Evolutionary conservation across 768 basidiomycete species (phyloP).

Genomic region (Megacollybia marginata): DNA sequence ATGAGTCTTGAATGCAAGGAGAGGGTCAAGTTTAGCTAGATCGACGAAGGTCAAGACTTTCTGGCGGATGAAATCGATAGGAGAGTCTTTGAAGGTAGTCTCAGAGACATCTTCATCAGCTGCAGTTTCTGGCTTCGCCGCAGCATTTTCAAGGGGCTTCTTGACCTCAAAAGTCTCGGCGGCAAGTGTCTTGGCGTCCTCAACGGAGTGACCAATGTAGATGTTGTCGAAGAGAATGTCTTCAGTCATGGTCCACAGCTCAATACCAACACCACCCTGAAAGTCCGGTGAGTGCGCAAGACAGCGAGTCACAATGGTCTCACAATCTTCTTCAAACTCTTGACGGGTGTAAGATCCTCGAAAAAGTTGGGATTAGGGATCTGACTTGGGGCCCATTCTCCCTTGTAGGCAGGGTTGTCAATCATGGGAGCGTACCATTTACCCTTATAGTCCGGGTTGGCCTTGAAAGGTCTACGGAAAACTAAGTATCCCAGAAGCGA

Average conservation of each 20-base stretch:
- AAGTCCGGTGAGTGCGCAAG: slow-evolving; percentile 1
- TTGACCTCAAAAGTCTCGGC: slow-evolving; percentile 89
- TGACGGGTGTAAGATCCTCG: slow-evolving; percentile 78
- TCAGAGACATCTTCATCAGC: slow-evolving; percentile 40
- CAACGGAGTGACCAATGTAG: slow-evolving; percentile 84
- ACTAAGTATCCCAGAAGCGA: not conserved
- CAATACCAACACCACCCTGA: slow-evolving; percentile 91
- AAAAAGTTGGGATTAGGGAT: slow-evolving; percentile 89
- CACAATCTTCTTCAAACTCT: slow-evolving; percentile 81
- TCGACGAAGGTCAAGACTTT: slow-evolving; percentile 79
- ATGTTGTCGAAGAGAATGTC: slow-evolving; percentile 92
- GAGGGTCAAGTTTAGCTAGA: slow-evolving; percentile 64
- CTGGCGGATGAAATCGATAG: slow-evolving; percentile 71
- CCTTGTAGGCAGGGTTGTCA: slow-evolving; percentile 97
- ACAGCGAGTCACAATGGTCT: slow-evolving; percentile 15
- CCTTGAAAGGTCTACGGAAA: slow-evolving; percentile 61
- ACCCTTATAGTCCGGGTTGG: slow-evolving; percentile 95
- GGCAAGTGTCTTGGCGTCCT: slow-evolving; percentile 79
- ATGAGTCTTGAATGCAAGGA: slow-evolving; percentile 78
- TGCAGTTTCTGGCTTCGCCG: slow-evolving; percentile 45
- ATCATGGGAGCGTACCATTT: slow-evolving; percentile 95
- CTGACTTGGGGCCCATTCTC: slow-evolving; percentile 86
- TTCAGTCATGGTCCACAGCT: slow-evolving; percentile 99
- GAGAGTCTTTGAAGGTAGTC: slow-evolving; percentile 61
- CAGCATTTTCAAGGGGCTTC: slow-evolving; percentile 69